Evolutionary conservation across 306 rosid genomes (phyloP), one percentile per base, ranked within the genome.

Genomic region (Betula pendula): DNA sequence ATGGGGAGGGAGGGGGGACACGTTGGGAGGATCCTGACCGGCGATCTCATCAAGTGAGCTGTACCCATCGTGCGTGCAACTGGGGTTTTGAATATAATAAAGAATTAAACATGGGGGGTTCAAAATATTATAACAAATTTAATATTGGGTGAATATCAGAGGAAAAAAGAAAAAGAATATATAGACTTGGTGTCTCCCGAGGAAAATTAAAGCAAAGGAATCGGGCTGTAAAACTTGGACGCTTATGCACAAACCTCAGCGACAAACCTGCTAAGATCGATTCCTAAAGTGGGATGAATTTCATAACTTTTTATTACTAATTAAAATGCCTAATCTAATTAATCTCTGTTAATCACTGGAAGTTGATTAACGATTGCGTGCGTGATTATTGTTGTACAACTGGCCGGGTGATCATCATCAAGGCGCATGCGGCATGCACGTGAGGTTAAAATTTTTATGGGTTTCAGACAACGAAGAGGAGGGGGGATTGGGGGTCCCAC

Each of bases 231-330:
- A 33, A 14, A 59, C 67, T 72, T 80, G 85, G 88, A 82, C 78
- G 81, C 73, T 75, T 75, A 81, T 79, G 87, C 84, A 84, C 73
- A 66, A 79, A 43, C 53, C 83, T 78, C 78, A 81, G 85, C 95
- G 87, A 85, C 74, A 84, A 85, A 83, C 77, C 82, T 79, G 90
- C 83, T 73, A 31, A 31, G 81, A 84, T 84, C 88, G 82, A 68
- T 81, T 73, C 84, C 80, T 74, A 29, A 80, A 85, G n/a, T n/a
- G 83, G 29, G 68, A 83, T 82, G 78, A 78, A 84, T 75, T 80
- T 78, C 44, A 53, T 79, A 73, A 13, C 81, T 76, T 38, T 44
- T 33, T 45, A 11, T 45, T 11, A 9, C 49, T 20, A 66, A 33
- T 68, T 1, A 49, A 14, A 35, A 8, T 2, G n/a, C 62, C 45